phyloP scores from a whole-genome alignment of 179 eudicot species.

The Kewa caespitosa region DNA sequence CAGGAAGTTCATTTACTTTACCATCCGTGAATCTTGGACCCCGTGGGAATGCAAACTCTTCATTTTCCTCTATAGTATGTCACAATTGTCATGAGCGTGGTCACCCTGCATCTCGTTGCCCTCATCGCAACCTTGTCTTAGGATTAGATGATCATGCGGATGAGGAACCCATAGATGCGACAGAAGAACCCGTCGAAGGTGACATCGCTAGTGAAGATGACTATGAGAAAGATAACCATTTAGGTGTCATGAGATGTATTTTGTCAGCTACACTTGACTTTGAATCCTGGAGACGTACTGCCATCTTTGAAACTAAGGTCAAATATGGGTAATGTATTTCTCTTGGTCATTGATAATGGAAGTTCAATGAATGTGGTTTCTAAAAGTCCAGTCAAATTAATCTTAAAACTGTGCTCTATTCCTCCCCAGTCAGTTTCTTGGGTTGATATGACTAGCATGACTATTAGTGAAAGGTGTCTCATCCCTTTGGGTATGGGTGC shows the following conservation, averaged over 20 bases:
- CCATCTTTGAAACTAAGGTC: background rate
- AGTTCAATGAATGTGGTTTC: slow-evolving; percentile 16
- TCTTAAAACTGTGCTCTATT: background rate
- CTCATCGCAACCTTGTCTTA: background rate
- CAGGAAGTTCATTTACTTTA: background rate
- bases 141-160: background rate
- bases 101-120: background rate
- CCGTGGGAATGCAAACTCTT: background rate
- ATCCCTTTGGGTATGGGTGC: background rate
- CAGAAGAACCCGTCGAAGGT: background rate
- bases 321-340: background rate
- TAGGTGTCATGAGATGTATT: background rate
- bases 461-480: background rate
- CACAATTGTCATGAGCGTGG: slow-evolving; percentile 4
- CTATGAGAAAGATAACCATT: background rate
- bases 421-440: slow-evolving; percentile 2
- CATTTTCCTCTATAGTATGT: background rate
- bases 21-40: background rate
- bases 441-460: background rate
- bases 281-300: background rate
- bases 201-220: background rate
- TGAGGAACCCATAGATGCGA: background rate
- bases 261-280: background rate
- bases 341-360: slow-evolving; percentile 3
- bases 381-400: background rate